phyloP scores from a whole-genome alignment of 1,284 basidiomycete genomes.

The Sanghuangporus sanghuang region DNA sequence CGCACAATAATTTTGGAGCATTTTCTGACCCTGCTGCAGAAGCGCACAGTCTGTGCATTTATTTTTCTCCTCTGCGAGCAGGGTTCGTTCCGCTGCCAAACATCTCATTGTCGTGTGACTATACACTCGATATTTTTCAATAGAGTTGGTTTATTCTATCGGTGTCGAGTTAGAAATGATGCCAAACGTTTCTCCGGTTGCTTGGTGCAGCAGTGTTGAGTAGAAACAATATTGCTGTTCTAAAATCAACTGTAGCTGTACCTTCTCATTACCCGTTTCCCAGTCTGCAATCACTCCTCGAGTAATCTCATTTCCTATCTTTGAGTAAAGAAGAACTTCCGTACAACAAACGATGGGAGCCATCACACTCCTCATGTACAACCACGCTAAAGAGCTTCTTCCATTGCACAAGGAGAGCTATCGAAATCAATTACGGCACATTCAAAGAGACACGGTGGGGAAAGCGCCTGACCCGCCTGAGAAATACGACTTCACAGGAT shows the following conservation, averaged over 20 bases:
- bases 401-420: neutral
- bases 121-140: too few relatives aligned
- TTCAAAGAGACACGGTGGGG: neutral
- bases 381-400: neutral
- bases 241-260: neutral
- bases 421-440: neutral
- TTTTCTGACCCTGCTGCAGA: constrained; percentile 5
- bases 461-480: neutral
- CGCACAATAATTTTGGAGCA: constrained; percentile 16
- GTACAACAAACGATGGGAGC: neutral
- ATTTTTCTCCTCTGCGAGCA: constrained; percentile 2
- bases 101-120: neutral
- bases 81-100: constrained; percentile 20
- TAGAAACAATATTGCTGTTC: neutral
- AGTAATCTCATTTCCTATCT: neutral
- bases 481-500: constrained; percentile 26
- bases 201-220: too few relatives aligned
- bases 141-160: too few relatives aligned
- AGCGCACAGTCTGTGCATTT: neutral
- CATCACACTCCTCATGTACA: neutral
- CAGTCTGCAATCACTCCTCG: neutral
- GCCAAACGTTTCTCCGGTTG: too few relatives aligned
- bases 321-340: neutral
- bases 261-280: neutral
- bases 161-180: too few relatives aligned